A percentile compares a stretch with the other conserved stretches of the same genome.
Conservation (phyloP, 1,284 basidiomycete genomes). For the Melampsora americana region DNA sequence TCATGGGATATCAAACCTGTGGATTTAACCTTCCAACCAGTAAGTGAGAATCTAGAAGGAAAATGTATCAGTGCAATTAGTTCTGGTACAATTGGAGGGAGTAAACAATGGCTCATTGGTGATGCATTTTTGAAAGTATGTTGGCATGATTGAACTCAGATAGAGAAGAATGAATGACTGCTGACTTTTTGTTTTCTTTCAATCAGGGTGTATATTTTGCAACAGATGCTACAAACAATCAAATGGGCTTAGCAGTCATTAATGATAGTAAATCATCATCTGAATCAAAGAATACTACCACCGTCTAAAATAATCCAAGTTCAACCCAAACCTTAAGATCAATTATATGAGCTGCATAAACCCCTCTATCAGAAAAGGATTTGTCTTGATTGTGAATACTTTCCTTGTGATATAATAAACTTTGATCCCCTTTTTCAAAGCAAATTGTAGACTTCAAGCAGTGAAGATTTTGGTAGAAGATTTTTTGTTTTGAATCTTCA, state of each 20-base stretch:
- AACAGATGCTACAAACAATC: slow-evolving; percentile 66
- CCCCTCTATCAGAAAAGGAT: too few species aligned
- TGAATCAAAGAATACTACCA: too few species aligned
- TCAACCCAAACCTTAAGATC: too few species aligned
- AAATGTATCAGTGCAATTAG: slow-evolving; percentile 73
- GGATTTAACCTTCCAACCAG: slow-evolving; percentile 69
- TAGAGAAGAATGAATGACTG: neutral
- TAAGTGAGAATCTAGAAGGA: slow-evolving; percentile 64
- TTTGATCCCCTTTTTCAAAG: too few species aligned
- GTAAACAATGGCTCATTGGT: slow-evolving; percentile 66
- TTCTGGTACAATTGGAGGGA: slow-evolving; percentile 63
- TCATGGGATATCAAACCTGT: slow-evolving; percentile 51
- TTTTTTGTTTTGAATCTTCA: too few species aligned
- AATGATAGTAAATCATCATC: neutral
- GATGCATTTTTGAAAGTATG: slow-evolving; percentile 54
- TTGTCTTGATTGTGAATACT: too few species aligned
- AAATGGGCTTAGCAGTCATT: slow-evolving; percentile 64
- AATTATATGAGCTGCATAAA: too few species aligned
- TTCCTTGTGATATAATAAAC: too few species aligned
- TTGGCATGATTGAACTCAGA: slow-evolving; percentile 41
- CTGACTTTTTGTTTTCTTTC: slow-evolving; percentile 57
- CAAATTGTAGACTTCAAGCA: too few species aligned
- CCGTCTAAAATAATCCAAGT: too few species aligned
- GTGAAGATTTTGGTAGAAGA: too few species aligned
- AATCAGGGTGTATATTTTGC: slow-evolving; percentile 73